Base-by-base conservation (phyloP, 2,329 filamentous ascomycete genomes). In the Dendryphion nanum region DNA sequence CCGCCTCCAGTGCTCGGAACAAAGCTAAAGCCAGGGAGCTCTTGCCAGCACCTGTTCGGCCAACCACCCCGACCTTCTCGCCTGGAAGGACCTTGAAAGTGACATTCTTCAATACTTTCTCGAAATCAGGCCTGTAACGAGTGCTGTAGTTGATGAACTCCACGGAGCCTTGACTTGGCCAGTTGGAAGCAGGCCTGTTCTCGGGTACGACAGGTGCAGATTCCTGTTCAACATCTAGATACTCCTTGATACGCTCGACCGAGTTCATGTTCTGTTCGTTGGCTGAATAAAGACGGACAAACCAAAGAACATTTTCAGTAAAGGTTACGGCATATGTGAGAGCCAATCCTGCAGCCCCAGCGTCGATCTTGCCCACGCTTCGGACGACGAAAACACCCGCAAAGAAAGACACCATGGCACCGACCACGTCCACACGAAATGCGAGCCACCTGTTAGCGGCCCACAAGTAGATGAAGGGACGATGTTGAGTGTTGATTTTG, bases 221-320 rank as follows among this genome's bases (percentile, higher is more conserved):
- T 69, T 98, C 93, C 64, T 96, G 91, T 54, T 97, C 91, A 1
- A 98, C 86, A 30, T 97, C 89, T 23, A 97, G 78, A 60, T 97
- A 98, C 63, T 98, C 93, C 71, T 95, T 94, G 60, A 98, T 85
- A 58, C 93, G 87, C 69, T 98, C 93, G 33, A 97, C 90, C 3
- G 91, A 91, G 69, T 98, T 98, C 93, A 98, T 97, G 69, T 96
- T 97, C 68, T 98, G 93, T 69, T 98, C 93, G 57, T 97, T 96
- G 60, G 87, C 82, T 0, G 90, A 85, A 64, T 98, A 98, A 12
- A 96, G 76, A 32, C 93, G 84, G 19, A 98, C 90, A 38, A 97
- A 82, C 93, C 93, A 98, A 14, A 98, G 72, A 5, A 98, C 86
- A 50, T 95, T 97, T 65, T 98, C 93, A 0, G 90, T 95, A 58